Evolutionary conservation across 2,329 filamentous ascomycete species (phyloP), one percentile per base, ranked within the genome.

Genomic region (Alternaria sp.): DNA sequence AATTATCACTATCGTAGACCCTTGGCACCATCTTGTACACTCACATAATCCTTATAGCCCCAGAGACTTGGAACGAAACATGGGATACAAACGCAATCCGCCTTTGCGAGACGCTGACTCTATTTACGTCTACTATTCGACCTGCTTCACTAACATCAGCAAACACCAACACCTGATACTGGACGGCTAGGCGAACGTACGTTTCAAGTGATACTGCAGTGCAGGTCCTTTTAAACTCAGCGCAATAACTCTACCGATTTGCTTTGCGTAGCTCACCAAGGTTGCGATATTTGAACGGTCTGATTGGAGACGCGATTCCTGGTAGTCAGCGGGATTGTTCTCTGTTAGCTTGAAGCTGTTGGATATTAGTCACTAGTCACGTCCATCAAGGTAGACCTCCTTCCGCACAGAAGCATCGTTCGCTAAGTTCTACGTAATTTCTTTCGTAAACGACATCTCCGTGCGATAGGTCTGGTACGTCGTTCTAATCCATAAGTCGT

Each of bases 101-200:
- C 44, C 29, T 26, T n/a, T 21, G 31, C 31, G 44, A 34, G 44
- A 36, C 44, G 44, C 44, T 36, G 44, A 26, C 13, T 2, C 44
- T 48, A 48, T 48, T 48, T 21, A 34, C 1, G 29, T 48, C 5
- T 31, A 17, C 3, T 1, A 42, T 3, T 23, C 29, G 29, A 46
- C 29, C 3, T 46, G 3, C 6, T 2, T 23, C 44, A 29, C 44
- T 46, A 29, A 46, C 29, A 46, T 46, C 44, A 33, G 44, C 44
- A 29, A 48, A 48, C 31, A 33, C 44, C 34, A 34, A 24, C 34
- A 48, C 44, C 21, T 34, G 31, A 48, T 34, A 48, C 44, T 8
- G 3, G 29, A 48, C 21, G 21, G 31, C 29, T 3, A 48, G 17
- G 21, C 44, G 44, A 34, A 34, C 21, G 1, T 34, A 26, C 31